Evolutionary conservation across 2,329 filamentous ascomycete genomes (phyloP).

Genomic region (Fusarium nodosum): DNA sequence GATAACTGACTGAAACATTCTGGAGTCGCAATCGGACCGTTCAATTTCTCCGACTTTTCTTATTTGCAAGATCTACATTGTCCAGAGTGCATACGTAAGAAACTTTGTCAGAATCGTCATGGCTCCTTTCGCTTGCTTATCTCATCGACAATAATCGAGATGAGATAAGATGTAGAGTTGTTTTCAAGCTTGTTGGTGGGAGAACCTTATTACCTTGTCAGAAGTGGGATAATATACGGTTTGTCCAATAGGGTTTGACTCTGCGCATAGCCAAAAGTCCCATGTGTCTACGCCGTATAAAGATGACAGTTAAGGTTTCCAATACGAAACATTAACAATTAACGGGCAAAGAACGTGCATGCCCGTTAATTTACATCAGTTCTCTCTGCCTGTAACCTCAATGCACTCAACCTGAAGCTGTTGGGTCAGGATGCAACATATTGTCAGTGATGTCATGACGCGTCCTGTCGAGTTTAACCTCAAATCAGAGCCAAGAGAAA

Average conservation of each 20-base stretch:
- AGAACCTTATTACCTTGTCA: not conserved
- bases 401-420: not conserved
- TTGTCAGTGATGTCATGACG: not conserved
- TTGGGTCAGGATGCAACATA: not conserved
- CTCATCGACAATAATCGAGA: not conserved
- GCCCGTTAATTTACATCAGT: not conserved
- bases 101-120: not conserved
- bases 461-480: not conserved
- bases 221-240: not conserved
- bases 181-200: not conserved
- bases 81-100: not conserved
- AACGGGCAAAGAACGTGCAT: not conserved
- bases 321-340: not conserved
- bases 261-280: not conserved
- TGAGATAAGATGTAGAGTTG: slow-evolving; percentile 4
- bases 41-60: not conserved
- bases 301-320: not conserved
- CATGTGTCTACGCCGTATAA: not conserved
- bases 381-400: not conserved
- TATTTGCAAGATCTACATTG: not conserved
- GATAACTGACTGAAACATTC: not conserved
- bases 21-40: not conserved
- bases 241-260: not conserved
- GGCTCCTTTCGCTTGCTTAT: not conserved
- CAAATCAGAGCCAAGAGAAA: not conserved